Percentiles rank a stretch among this genome's conserved stretches.
Conservation (phyloP, 2,329 filamentous ascomycete species). For the Thielaviopsis cerberus region DNA sequence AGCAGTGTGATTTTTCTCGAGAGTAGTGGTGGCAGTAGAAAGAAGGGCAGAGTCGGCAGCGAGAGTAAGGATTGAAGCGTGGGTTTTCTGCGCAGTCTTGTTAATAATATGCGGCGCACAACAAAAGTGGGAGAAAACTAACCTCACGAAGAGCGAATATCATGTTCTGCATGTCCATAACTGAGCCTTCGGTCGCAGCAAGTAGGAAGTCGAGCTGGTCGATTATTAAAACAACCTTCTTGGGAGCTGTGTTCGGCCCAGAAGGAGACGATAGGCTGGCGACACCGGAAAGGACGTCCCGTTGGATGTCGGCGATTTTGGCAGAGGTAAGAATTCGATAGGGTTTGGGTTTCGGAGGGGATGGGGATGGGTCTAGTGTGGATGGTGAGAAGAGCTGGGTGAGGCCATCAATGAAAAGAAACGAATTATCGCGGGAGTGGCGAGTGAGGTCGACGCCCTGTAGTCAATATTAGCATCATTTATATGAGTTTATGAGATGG, state of each 20-base stretch:
- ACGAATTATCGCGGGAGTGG: conserved; percentile 35
- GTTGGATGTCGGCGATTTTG: conserved; percentile 20
- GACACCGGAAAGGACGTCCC: conserved; percentile 23
- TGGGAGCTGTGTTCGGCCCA: conserved; percentile 13
- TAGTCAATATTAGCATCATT: background rate
- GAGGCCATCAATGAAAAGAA: conserved; percentile 61
- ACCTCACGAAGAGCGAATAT: conserved; percentile 46
- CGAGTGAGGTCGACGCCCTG: conserved; percentile 54
- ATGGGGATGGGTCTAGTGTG: background rate
- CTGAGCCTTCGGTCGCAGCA: conserved; percentile 33
- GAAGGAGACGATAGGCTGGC: conserved; percentile 16
- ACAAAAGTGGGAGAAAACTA: conserved; percentile 17
- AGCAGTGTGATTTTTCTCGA: conserved; percentile 55
- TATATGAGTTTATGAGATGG: background rate
- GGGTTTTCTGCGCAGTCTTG: conserved; percentile 29
- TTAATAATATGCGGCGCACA: background rate
- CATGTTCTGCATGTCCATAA: conserved; percentile 32
- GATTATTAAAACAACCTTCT: conserved; percentile 39
- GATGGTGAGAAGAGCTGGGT: conserved; percentile 30
- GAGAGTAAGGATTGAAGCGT: conserved; percentile 47
- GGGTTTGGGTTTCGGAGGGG: conserved; percentile 10
- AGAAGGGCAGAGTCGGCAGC: conserved; percentile 60
- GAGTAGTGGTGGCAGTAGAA: conserved; percentile 36
- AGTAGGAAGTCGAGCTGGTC: conserved; percentile 49
- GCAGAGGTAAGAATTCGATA: conserved; percentile 10